phyloP scores from a whole-genome alignment of 768 basidiomycete genomes.

The Rhodotorula babjevae region DNA sequence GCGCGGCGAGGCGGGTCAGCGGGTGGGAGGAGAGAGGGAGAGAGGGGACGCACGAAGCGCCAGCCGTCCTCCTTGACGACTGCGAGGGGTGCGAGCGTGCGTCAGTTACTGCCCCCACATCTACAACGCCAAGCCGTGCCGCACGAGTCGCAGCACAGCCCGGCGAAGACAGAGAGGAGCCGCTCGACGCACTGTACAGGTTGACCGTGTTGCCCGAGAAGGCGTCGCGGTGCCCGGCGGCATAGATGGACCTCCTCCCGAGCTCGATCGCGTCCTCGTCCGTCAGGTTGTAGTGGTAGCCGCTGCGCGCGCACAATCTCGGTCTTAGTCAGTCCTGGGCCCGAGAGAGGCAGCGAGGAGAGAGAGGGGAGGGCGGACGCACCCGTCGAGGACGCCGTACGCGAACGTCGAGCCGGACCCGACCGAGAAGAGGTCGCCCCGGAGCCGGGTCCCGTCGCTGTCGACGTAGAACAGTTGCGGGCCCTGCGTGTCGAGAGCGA shows the following conservation, averaged over 20 bases:
- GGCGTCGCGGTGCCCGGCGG: conserved; percentile 84
- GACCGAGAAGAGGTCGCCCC: conserved; percentile 96
- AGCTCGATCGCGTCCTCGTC: conserved; percentile 90
- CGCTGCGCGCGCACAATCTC: too few species aligned
- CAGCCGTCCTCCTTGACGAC: conserved; percentile 74
- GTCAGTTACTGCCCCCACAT: too few species aligned
- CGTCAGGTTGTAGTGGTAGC: conserved; percentile 50
- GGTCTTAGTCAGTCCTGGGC: too few species aligned
- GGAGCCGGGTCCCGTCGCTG: conserved; percentile 89
- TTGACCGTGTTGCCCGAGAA: conserved; percentile 34
- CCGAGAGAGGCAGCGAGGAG: background rate
- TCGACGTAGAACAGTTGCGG: conserved; percentile 84
- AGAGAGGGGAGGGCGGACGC: background rate
- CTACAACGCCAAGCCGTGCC: too few species aligned
- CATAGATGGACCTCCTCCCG: conserved; percentile 86
- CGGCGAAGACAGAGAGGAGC: background rate
- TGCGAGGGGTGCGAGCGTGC: background rate
- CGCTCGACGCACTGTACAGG: conserved; percentile 11
- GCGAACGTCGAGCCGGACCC: conserved; percentile 97
- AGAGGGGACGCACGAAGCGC: conserved; percentile 77
- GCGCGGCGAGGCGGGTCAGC: background rate
- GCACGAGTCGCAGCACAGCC: too few species aligned
- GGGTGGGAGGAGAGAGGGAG: background rate
- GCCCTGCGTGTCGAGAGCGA: background rate
- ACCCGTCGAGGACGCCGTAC: conserved; percentile 58